Evolutionary conservation across 2,329 filamentous ascomycete species (phyloP).

Genomic region (Penicillium sp.): DNA sequence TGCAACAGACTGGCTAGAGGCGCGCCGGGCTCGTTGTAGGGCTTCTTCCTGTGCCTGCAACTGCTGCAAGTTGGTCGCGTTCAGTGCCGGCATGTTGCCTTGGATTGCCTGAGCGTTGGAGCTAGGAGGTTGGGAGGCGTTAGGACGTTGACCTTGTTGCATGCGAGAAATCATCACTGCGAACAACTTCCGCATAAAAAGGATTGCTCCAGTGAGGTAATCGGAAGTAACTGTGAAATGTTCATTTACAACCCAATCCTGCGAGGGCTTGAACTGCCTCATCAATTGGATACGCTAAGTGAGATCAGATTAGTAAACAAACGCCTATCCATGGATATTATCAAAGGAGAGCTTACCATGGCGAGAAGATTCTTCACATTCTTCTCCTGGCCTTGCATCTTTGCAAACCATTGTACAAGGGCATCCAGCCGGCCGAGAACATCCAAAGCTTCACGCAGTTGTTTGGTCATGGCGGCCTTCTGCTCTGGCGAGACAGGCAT

Average conservation of each 20-base stretch:
- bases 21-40: conserved; percentile 39
- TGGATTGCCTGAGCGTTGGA: conserved; percentile 25
- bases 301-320: conserved; percentile 17
- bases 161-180: conserved; percentile 38
- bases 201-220: conserved; percentile 38
- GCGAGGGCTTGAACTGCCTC: conserved; percentile 45
- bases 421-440: conserved; percentile 47
- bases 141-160: conserved; percentile 33
- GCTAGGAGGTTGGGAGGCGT: conserved; percentile 21
- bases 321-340: neutral
- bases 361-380: conserved; percentile 38
- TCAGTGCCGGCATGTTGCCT: conserved; percentile 37
- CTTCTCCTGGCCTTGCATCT: conserved; percentile 43
- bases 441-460: conserved; percentile 42
- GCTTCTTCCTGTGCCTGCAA: conserved; percentile 50
- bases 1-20: conserved; percentile 40
- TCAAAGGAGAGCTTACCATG: conserved; percentile 34
- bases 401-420: conserved; percentile 42
- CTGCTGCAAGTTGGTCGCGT: conserved; percentile 50
- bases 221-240: conserved; percentile 47
- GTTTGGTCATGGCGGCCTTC: conserved; percentile 41
- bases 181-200: conserved; percentile 45
- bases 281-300: conserved; percentile 45
- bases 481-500: conserved; percentile 41
- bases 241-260: conserved; percentile 46